Evolutionary conservation across 163 green algal species (phyloP).

Genomic region (Volvox carteri): DNA sequence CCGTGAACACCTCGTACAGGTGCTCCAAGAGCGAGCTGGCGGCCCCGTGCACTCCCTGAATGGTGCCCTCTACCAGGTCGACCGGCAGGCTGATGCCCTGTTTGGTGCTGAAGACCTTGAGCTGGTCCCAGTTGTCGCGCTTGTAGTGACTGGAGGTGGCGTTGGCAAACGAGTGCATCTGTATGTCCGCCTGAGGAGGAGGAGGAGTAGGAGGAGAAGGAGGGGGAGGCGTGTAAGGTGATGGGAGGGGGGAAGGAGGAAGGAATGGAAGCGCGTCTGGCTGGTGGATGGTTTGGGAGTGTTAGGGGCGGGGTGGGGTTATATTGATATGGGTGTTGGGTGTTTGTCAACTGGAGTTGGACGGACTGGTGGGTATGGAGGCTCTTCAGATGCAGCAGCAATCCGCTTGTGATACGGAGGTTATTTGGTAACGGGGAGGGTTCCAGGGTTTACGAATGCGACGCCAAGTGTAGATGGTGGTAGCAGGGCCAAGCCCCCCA

Average conservation of each 20-base stretch:
- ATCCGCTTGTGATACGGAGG: too few species aligned
- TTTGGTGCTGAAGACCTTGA: conserved; percentile 63
- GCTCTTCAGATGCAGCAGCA: too few species aligned
- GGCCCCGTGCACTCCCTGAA: conserved; percentile 65
- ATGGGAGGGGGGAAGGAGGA: neutral
- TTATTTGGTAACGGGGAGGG: too few species aligned
- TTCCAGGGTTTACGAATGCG: too few species aligned
- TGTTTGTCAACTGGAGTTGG: too few species aligned
- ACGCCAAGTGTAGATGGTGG: too few species aligned
- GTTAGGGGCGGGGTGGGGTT: too few species aligned
- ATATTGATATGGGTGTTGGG: too few species aligned
- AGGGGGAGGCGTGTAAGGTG: too few species aligned
- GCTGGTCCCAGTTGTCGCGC: conserved; percentile 79
- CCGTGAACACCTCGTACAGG: conserved; percentile 75
- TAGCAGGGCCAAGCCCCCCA: too few species aligned
- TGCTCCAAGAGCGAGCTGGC: conserved; percentile 70
- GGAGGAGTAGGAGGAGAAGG: neutral
- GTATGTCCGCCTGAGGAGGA: conserved; percentile 72
- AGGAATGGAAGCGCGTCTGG: neutral
- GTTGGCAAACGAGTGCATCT: conserved; percentile 85
- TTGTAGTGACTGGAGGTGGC: conserved; percentile 75
- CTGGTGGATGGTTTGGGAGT: too few species aligned
- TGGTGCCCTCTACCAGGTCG: conserved; percentile 69
- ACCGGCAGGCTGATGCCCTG: conserved; percentile 66
- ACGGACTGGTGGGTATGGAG: too few species aligned